Conservation (phyloP, 768 basidiomycete species). For the Mycena venus region DNA sequence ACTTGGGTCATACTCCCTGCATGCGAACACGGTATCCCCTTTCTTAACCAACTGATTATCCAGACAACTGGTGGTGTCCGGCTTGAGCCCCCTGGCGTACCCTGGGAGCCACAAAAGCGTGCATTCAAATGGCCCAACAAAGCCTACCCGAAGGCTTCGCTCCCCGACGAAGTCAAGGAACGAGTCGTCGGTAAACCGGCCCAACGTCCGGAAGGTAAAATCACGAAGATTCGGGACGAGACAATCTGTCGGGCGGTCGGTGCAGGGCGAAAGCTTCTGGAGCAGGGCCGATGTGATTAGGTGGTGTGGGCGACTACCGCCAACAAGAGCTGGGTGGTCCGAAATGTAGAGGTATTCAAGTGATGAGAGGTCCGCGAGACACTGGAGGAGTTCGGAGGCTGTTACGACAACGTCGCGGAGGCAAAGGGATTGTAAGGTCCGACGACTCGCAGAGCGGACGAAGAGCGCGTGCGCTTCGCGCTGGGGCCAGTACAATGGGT, state of each 20-base stretch:
- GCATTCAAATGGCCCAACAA: background rate
- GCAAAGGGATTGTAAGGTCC: background rate
- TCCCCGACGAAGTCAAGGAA: background rate
- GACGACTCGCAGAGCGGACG: background rate
- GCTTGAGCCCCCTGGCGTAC: no score
- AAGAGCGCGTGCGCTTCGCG: background rate
- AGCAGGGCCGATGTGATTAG: conserved; percentile 6
- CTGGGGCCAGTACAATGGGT: background rate
- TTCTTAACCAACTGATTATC: no score
- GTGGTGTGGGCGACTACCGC: background rate
- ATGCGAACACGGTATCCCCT: no score
- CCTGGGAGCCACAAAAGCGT: background rate
- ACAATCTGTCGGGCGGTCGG: background rate
- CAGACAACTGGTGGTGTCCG: no score
- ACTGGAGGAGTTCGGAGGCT: background rate
- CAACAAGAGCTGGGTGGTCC: background rate
- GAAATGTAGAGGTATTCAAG: background rate
- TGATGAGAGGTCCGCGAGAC: background rate
- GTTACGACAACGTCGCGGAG: background rate
- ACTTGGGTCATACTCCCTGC: no score
- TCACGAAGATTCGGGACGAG: background rate
- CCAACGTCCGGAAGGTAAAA: background rate
- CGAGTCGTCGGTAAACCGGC: background rate
- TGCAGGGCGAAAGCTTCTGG: background rate
- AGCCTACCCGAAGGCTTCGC: background rate